phyloP scores from a whole-genome alignment of 2,329 filamentous ascomycete species.

The Talaromyces piceae region DNA sequence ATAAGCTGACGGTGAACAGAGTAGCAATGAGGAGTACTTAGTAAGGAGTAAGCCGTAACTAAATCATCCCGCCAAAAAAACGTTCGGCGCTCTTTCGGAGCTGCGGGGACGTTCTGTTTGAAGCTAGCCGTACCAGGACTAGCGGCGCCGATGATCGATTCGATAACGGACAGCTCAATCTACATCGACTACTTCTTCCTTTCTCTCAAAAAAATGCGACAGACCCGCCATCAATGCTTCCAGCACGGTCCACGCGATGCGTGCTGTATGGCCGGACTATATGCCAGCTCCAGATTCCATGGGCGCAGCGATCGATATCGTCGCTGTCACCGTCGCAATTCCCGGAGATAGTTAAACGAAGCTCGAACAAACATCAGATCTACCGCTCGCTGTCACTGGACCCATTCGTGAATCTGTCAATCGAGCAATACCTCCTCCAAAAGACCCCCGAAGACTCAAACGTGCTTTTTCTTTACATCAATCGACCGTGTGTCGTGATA shows the following conservation, averaged over 20 bases:
- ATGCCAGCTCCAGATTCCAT: neutral
- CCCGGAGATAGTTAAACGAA: slow-evolving; percentile 26
- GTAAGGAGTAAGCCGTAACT: neutral
- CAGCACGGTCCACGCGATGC: slow-evolving; percentile 16
- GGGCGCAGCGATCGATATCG: slow-evolving; percentile 6
- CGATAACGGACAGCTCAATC: no score
- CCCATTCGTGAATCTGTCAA: slow-evolving; percentile 84
- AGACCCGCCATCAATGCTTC: slow-evolving; percentile 22
- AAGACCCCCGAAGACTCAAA: slow-evolving; percentile 63
- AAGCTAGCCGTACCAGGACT: neutral
- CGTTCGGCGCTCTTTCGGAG: neutral
- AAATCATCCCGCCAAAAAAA: slow-evolving; percentile 3
- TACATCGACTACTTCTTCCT: no score
- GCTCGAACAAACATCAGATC: slow-evolving; percentile 48
- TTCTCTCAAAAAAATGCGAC: no score
- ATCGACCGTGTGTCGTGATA: slow-evolving; percentile 79
- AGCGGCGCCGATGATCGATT: slow-evolving; percentile 1
- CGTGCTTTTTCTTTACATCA: slow-evolving; percentile 80
- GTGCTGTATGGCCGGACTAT: neutral
- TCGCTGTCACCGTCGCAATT: slow-evolving; percentile 25
- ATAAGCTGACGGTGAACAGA: slow-evolving; percentile 1
- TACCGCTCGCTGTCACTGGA: slow-evolving; percentile 63
- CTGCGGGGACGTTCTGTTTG: neutral
- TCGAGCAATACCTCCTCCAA: slow-evolving; percentile 84
- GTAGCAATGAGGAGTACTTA: neutral